These are phyloP conservation scores for Fusarium dlaminii DNA, from an alignment of 2,329 filamentous ascomycete species.

Conservation along the genomic window DNA sequence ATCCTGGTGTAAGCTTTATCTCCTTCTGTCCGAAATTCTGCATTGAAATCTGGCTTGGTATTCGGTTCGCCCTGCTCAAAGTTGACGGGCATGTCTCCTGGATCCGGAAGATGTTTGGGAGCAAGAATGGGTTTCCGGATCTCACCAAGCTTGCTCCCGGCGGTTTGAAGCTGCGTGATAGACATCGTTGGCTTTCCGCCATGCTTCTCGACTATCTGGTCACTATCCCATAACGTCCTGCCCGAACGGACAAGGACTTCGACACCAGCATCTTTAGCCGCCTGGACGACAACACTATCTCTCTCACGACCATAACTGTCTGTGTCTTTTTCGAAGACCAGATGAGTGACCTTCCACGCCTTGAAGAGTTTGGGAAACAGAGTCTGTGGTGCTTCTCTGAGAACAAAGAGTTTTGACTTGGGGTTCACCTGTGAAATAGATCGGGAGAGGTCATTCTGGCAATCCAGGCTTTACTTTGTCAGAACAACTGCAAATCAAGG, in stretches of 20 bases:
- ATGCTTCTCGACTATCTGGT: conserved; percentile 72
- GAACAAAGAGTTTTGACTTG: conserved; percentile 75
- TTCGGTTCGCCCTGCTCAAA: conserved; percentile 66
- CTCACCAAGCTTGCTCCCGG: conserved; percentile 69
- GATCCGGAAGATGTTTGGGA: conserved; percentile 69
- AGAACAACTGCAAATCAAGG: neutral
- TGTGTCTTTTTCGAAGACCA: conserved; percentile 83
- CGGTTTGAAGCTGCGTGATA: conserved; percentile 71
- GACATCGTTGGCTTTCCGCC: conserved; percentile 79
- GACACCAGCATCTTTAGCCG: conserved; percentile 73
- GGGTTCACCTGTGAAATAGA: conserved; percentile 75
- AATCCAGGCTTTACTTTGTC: conserved; percentile 66
- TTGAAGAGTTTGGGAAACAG: conserved; percentile 77
- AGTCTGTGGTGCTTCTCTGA: conserved; percentile 77
- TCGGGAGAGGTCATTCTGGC: conserved; percentile 74
- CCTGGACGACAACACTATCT: conserved; percentile 65
- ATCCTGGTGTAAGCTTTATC: conserved; percentile 69
- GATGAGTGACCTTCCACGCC: conserved; percentile 76
- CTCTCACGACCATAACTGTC: conserved; percentile 75
- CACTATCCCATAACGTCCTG: conserved; percentile 78
- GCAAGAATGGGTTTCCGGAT: conserved; percentile 69
- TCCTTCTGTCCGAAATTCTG: conserved; percentile 58
- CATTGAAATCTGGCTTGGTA: conserved; percentile 68
- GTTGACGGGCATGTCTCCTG: conserved; percentile 68
- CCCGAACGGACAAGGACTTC: conserved; percentile 72